Base-by-base conservation (phyloP, 169 alveolate species). In the Eimeria tenella region DNA sequence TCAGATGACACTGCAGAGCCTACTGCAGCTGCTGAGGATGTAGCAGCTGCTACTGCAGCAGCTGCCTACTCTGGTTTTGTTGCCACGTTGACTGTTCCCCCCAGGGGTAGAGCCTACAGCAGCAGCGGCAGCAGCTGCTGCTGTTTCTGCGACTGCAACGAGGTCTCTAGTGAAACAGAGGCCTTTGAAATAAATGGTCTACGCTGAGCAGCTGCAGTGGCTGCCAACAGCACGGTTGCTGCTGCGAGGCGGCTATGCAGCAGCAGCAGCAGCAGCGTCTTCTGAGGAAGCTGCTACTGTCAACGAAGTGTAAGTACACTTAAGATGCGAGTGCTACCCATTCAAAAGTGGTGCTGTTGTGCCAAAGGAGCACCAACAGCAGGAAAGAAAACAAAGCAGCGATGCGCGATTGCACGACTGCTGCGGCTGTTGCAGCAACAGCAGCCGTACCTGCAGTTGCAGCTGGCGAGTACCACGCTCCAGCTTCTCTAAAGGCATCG, bases 111-210 rank as follows among this genome's bases (percentile, higher is more conserved):
- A 53, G 60, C 86, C 63, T 75, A 62, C 86, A 75, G 86, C 86
- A 75, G 86, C 86, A 75, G 86, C 86, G 49, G 86, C 86, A 1
- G 86, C 86, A 9, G 86, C 86, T 75, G 86, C 86, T 53, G 86
- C 86, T 75, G 86, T 62, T 75, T 50, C 60, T n/a, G 86, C 86
- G 21, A 65, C 86, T 75, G 63, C 86, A 42, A 49, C 49, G 53
- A 49, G 86, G 86, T 53, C 86, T 75, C 68, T 62, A 0, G 86
- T 75, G 31, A 23, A 17, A n/a, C 52, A 56, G n/a, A 75, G 86
- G 53, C 86, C 65, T 62, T 49, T 53, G 86, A 53, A 53, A 52
- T 58, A 50, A 75, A n/a, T n/a, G 65, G 19, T 15, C 13, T 49
- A 53, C 17, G 53, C 8, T 3, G 65, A 15, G 86, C 60, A 50